Percentiles rank a stretch among this genome's conserved stretches.
Evolutionary conservation across 164 flowering plant species (phyloP).

Genomic region (Kalanchoe fedtschenkoi): DNA sequence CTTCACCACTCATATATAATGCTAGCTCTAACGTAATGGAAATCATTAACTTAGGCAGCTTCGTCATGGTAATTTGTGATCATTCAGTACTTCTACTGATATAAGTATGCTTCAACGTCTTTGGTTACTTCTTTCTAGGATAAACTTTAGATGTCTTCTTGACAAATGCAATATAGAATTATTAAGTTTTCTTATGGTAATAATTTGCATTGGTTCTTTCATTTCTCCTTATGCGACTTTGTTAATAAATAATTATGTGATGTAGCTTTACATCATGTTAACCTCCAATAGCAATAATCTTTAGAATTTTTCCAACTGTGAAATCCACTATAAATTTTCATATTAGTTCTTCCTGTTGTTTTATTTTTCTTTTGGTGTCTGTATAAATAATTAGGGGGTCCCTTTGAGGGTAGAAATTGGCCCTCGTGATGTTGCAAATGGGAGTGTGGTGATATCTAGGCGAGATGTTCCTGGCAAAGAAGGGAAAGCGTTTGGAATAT

Average conservation of each 20-base stretch:
- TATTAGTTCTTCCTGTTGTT: too few relatives aligned
- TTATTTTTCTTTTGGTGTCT: neutral
- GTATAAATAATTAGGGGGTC: slow-evolving; percentile 50
- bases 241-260: neutral
- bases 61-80: neutral
- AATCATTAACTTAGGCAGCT: neutral
- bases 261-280: neutral
- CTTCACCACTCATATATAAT: neutral
- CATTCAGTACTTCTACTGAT: neutral
- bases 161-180: neutral
- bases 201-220: neutral
- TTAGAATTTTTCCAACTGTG: too few relatives aligned
- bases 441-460: slow-evolving; percentile 75
- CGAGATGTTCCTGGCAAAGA: slow-evolving; percentile 93
- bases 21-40: neutral
- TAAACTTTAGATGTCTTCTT: neutral
- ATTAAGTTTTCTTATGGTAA: neutral
- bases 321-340: too few relatives aligned
- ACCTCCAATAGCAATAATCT: neutral
- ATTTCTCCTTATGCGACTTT: neutral
- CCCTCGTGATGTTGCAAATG: slow-evolving; percentile 86
- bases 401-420: slow-evolving; percentile 94
- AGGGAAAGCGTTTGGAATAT: slow-evolving; percentile 83
- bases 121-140: neutral
- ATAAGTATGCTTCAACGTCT: neutral